A percentile compares a stretch with the other conserved stretches of the same genome.
Evolutionary conservation across 176 grass and related monocot genomes (phyloP).

Genomic region (Avena atlantica): DNA sequence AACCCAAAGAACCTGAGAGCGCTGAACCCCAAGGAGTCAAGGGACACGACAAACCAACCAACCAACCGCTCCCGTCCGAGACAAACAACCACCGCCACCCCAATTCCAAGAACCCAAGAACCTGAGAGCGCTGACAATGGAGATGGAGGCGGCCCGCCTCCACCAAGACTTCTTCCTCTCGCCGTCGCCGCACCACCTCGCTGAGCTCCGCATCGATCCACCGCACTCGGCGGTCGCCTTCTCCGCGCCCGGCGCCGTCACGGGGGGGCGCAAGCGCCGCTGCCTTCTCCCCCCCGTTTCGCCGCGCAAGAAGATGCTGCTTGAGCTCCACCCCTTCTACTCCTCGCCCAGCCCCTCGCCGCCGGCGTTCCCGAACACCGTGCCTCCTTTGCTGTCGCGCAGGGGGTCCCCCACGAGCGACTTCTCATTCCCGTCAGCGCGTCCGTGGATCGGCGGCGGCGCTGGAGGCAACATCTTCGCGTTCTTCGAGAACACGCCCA

Average conservation of each 20-base stretch:
- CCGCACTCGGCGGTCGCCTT: slow-evolving; percentile 13
- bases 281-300: slow-evolving; percentile 27
- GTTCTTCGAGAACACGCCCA: neutral
- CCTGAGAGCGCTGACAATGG: slow-evolving; percentile 9
- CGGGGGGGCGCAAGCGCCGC: slow-evolving; percentile 19
- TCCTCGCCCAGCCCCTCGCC: slow-evolving; percentile 11
- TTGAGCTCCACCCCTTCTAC: slow-evolving; percentile 16
- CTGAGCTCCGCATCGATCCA: slow-evolving; percentile 25
- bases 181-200: slow-evolving; percentile 1
- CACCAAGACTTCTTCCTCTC: slow-evolving; percentile 23
- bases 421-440: slow-evolving; percentile 11
- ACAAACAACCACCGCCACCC: neutral
- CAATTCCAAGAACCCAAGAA: slow-evolving; percentile 19
- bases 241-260: neutral
- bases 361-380: neutral
- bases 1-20: too few species aligned
- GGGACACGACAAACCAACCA: neutral
- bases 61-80: neutral
- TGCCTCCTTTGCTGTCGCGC: slow-evolving; percentile 21
- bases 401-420: neutral
- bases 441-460: neutral
- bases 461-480: slow-evolving; percentile 9
- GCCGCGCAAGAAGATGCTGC: slow-evolving; percentile 29
- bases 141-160: slow-evolving; percentile 8
- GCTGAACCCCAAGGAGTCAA: neutral